Percentiles rank a stretch among this genome's conserved stretches.
phyloP scores from a whole-genome alignment of 192 early-diverging fungal genomes.

The Mortierella claussenii region DNA sequence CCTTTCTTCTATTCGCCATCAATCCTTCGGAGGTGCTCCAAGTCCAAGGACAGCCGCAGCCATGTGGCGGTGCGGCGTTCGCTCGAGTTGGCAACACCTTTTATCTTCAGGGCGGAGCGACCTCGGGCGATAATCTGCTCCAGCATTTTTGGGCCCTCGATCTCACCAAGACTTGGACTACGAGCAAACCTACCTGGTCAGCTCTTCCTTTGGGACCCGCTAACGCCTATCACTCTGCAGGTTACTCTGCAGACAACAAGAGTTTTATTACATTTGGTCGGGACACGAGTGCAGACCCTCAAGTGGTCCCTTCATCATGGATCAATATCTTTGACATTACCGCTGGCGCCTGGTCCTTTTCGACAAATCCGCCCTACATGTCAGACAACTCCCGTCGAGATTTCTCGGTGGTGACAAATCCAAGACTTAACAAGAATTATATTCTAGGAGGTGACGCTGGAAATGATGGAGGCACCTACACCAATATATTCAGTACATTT shows the following conservation, averaged over 20 bases:
- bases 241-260: constrained; percentile 30
- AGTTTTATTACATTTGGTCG: constrained; percentile 44
- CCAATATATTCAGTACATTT: constrained; percentile 22
- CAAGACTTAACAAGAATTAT: constrained; percentile 25
- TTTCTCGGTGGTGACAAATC: constrained; percentile 33
- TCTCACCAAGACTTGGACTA: constrained; percentile 28
- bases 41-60: constrained; percentile 26
- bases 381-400: constrained; percentile 32
- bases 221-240: constrained; percentile 47
- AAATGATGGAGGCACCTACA: neutral
- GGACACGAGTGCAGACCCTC: constrained; percentile 21
- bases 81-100: constrained; percentile 19
- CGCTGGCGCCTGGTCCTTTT: constrained; percentile 5
- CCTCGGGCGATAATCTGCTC: constrained; percentile 15
- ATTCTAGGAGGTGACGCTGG: constrained; percentile 38
- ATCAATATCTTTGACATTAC: constrained; percentile 38
- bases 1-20: neutral
- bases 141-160: constrained; percentile 27
- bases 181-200: constrained; percentile 27
- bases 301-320: constrained; percentile 8
- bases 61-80: constrained; percentile 27
- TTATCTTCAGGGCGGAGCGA: constrained; percentile 40
- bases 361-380: constrained; percentile 11
- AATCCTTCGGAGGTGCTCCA: no score
- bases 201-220: constrained; percentile 12